Conservation (phyloP, 352 stramenopile genomes). For the Globisporangium irregulare region DNA sequence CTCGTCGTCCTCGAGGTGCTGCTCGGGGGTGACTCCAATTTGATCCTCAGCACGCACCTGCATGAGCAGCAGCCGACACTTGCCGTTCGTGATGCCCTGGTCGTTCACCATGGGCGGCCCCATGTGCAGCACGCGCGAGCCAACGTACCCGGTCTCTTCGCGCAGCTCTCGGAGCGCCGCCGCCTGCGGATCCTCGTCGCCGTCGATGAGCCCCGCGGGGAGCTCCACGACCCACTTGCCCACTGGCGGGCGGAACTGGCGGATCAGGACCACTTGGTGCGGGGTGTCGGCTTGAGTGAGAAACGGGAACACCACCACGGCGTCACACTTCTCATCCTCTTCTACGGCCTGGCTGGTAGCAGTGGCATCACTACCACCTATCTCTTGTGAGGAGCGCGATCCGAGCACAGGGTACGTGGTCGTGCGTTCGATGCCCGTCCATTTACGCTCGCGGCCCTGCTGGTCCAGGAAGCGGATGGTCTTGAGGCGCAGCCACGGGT, state of each 20-base stretch:
- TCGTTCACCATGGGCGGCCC: conserved; percentile 79
- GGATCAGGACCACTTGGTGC: conserved; percentile 73
- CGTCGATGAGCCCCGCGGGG: conserved; percentile 90
- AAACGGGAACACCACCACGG: conserved; percentile 75
- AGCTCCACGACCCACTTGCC: conserved; percentile 88
- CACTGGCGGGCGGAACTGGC: conserved; percentile 89
- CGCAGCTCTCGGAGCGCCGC: conserved; percentile 82
- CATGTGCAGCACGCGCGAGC: conserved; percentile 33
- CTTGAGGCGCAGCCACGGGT: conserved; percentile 53
- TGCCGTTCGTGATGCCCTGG: conserved; percentile 76
- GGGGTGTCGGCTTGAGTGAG: conserved; percentile 31
- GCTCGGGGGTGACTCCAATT: conserved; percentile 13
- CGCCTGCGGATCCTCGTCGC: conserved; percentile 59
- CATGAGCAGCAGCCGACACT: conserved; percentile 60
- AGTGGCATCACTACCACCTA: not conserved
- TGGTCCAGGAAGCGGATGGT: conserved; percentile 62
- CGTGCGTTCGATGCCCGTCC: conserved; percentile 65
- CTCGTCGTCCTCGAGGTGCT: conserved; percentile 64
- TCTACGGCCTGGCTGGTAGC: no score
- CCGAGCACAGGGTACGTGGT: conserved; percentile 46
- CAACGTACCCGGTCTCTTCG: conserved; percentile 88
- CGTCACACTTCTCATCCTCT: conserved; percentile 37
- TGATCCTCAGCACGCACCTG: conserved; percentile 50
- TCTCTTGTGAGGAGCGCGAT: not conserved
- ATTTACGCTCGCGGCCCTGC: conserved; percentile 43